phyloP scores from a whole-genome alignment of 768 basidiomycete species.

The Arthromyces matolae region DNA sequence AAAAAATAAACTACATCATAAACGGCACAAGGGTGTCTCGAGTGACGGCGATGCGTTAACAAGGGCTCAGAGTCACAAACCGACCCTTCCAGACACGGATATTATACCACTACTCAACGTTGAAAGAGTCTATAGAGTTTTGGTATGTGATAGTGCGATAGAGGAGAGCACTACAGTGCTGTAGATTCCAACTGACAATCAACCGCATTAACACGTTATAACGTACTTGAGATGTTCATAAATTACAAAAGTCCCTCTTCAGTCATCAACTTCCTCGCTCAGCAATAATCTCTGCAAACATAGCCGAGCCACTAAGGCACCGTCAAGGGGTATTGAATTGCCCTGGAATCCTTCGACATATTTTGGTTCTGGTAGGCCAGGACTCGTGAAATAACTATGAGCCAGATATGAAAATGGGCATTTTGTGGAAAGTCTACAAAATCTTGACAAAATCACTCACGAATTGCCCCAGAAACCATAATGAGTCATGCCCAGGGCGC shows the following conservation, averaged over 20 bases:
- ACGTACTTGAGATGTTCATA: neutral
- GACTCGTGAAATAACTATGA: slow-evolving; percentile 67
- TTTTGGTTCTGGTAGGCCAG: slow-evolving; percentile 59
- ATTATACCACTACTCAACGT: too few relatives aligned
- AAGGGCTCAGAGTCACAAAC: too few relatives aligned
- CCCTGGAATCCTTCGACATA: slow-evolving; percentile 91
- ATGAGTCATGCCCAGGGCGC: slow-evolving; percentile 80
- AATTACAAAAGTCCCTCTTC: neutral
- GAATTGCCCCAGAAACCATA: slow-evolving; percentile 80
- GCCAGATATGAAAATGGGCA: neutral
- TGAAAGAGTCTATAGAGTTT: too few relatives aligned
- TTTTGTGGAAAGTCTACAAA: neutral
- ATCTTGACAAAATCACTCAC: slow-evolving; percentile 47
- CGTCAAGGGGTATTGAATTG: slow-evolving; percentile 82
- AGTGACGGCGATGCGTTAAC: too few relatives aligned
- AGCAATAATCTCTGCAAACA: slow-evolving; percentile 56
- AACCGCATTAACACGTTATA: too few relatives aligned
- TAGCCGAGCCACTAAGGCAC: slow-evolving; percentile 58
- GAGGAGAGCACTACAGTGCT: too few relatives aligned
- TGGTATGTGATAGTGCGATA: too few relatives aligned
- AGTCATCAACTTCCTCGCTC: slow-evolving; percentile 60
- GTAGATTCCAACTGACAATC: too few relatives aligned
- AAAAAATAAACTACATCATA: slow-evolving; percentile 36
- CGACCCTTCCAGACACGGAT: too few relatives aligned
- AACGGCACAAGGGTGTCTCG: too few relatives aligned